phyloP scores from a whole-genome alignment of 2,329 filamentous ascomycete genomes.

The Xylariaceae sp. region DNA sequence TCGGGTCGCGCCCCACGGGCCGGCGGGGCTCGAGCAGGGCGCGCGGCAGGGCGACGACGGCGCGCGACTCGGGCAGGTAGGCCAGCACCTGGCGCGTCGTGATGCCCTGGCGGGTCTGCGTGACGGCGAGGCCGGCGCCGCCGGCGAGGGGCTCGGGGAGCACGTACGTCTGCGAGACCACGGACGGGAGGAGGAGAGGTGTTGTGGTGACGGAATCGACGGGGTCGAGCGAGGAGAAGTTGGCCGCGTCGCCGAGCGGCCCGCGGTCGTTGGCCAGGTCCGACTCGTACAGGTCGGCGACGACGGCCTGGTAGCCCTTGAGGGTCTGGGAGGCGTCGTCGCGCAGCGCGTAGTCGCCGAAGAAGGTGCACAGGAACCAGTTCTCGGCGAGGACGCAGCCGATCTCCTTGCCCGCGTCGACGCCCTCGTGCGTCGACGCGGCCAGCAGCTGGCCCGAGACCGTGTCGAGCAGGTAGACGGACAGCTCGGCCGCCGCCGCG shows the following conservation, averaged over 20 bases:
- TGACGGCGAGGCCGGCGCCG: conserved; percentile 72
- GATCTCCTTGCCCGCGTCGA: conserved; percentile 68
- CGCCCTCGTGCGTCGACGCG: conserved; percentile 60
- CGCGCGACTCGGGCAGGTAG: conserved; percentile 63
- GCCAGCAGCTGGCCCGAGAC: conserved; percentile 76
- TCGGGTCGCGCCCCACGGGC: conserved; percentile 78
- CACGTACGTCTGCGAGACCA: conserved; percentile 73
- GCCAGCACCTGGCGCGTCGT: conserved; percentile 75
- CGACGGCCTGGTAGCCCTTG: conserved; percentile 77
- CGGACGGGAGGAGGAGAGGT: conserved; percentile 57
- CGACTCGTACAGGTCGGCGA: conserved; percentile 89
- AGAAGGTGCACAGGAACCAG: conserved; percentile 86
- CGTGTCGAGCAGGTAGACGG: conserved; percentile 75
- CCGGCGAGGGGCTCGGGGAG: conserved; percentile 71
- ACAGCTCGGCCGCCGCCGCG: conserved; percentile 50
- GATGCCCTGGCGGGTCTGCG: conserved; percentile 87
- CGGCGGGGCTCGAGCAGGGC: conserved; percentile 76
- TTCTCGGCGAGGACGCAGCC: conserved; percentile 82
- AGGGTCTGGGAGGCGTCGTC: conserved; percentile 50
- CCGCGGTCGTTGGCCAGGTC: conserved; percentile 77
- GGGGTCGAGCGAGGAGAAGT: conserved; percentile 71
- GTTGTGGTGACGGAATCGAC: conserved; percentile 46
- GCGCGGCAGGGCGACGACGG: conserved; percentile 73
- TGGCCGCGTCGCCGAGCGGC: conserved; percentile 58
- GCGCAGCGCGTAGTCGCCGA: conserved; percentile 50